phyloP scores from a whole-genome alignment of 2,329 filamentous ascomycete genomes.

The Paraphaeosphaeria minitans region DNA sequence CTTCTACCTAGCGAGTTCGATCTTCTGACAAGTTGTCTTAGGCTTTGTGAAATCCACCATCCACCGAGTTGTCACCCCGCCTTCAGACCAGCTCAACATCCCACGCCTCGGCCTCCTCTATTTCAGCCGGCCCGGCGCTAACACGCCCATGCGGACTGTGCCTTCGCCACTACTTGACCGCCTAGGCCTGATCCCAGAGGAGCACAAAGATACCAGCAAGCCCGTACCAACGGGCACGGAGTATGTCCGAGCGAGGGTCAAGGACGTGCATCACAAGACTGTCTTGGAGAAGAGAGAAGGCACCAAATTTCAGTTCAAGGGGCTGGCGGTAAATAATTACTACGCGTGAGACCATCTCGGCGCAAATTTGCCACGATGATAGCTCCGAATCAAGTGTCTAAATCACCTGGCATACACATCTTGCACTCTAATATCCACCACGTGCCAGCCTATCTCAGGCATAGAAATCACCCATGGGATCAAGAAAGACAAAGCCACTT shows the following conservation, averaged over 20 bases:
- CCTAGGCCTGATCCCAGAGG: slow-evolving; percentile 45
- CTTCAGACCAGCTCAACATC: slow-evolving; percentile 53
- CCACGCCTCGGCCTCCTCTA: slow-evolving; percentile 57
- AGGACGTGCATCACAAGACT: slow-evolving; percentile 54
- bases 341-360: slow-evolving; percentile 25
- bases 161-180: slow-evolving; percentile 39
- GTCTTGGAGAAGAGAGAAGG: slow-evolving; percentile 53
- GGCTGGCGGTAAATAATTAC: slow-evolving; percentile 47
- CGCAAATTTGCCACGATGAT: not conserved
- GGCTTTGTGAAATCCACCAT: slow-evolving; percentile 53
- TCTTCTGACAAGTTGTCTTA: slow-evolving; percentile 34
- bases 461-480: not conserved
- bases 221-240: slow-evolving; percentile 50
- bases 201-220: slow-evolving; percentile 46
- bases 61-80: slow-evolving; percentile 55
- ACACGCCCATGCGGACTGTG: slow-evolving; percentile 40
- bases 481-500: not conserved
- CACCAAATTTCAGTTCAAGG: slow-evolving; percentile 53
- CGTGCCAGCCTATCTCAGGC: not conserved
- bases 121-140: slow-evolving; percentile 49
- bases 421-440: not conserved
- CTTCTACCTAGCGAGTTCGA: slow-evolving; percentile 12
- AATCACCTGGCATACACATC: not conserved
- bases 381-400: not conserved
- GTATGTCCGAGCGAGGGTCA: slow-evolving; percentile 54